Evolutionary conservation across 2,329 filamentous ascomycete genomes (phyloP).

Genomic region (Phialocephala subalpina): DNA sequence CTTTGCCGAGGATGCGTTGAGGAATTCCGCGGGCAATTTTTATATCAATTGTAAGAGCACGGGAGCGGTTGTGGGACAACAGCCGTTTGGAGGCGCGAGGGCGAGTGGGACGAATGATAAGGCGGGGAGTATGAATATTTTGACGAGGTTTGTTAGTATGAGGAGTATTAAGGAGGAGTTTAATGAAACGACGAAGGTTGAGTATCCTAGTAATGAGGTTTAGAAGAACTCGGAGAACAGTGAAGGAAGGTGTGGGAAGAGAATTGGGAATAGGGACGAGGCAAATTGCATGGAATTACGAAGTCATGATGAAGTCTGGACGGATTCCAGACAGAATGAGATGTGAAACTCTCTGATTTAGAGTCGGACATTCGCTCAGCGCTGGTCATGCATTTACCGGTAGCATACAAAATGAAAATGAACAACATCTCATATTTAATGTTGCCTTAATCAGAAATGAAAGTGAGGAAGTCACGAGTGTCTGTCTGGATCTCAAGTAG

Average conservation of each 20-base stretch:
- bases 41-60: slow-evolving; percentile 88
- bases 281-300: not conserved
- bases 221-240: slow-evolving; percentile 21
- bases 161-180: slow-evolving; percentile 82
- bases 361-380: not conserved
- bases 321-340: not conserved
- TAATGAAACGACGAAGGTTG: slow-evolving; percentile 65
- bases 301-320: not conserved
- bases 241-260: not conserved
- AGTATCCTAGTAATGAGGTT: slow-evolving; percentile 75
- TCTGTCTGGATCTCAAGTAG: too few species aligned
- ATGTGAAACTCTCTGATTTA: not conserved
- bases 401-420: too few species aligned
- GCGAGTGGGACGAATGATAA: slow-evolving; percentile 79
- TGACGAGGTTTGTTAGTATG: slow-evolving; percentile 72
- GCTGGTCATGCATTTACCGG: too few species aligned
- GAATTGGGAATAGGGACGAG: not conserved
- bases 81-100: slow-evolving; percentile 74
- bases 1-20: slow-evolving; percentile 73
- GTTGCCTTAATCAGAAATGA: not conserved
- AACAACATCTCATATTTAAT: too few species aligned
- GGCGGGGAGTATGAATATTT: slow-evolving; percentile 70
- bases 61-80: slow-evolving; percentile 76
- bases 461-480: too few species aligned
- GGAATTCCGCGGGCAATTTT: slow-evolving; percentile 82